Percentiles rank a stretch among this genome's conserved stretches.
Evolutionary conservation across 495 filamentous ascomycete genomes (phyloP).

Genomic region (Neurospora africana): DNA sequence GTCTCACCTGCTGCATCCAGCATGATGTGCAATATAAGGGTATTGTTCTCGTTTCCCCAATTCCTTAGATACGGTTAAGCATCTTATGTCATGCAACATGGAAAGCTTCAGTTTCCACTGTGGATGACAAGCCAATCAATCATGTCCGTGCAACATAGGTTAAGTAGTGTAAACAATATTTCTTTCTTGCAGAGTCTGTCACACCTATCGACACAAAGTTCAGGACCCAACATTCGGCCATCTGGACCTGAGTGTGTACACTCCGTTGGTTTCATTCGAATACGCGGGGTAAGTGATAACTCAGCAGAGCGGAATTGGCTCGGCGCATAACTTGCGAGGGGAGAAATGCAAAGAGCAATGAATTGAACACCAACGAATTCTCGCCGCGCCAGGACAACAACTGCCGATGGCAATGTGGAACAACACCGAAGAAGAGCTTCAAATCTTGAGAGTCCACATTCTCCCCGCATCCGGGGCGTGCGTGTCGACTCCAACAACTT

Average conservation of each 20-base stretch:
- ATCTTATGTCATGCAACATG: background rate
- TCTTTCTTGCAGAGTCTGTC: background rate
- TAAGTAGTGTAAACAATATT: background rate
- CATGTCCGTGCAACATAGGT: background rate
- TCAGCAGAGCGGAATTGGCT: background rate
- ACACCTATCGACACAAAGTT: background rate
- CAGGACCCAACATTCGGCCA: background rate
- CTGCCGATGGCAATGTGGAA: background rate
- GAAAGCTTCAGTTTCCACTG: background rate
- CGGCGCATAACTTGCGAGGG: background rate
- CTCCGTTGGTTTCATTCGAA: background rate
- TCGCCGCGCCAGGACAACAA: background rate
- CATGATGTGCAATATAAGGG: background rate
- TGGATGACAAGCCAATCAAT: background rate
- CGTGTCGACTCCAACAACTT: background rate
- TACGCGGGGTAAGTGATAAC: background rate
- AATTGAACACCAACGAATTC: background rate
- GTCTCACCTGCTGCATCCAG: background rate
- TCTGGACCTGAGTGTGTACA: background rate
- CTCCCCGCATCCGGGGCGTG: constrained; percentile 7
- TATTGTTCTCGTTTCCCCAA: background rate
- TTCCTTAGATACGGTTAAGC: background rate
- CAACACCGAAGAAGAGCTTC: background rate
- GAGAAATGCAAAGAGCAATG: background rate
- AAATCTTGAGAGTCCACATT: background rate